Conservation (phyloP, 2,329 filamentous ascomycete species). For the Scedosporium aurantiacum region DNA sequence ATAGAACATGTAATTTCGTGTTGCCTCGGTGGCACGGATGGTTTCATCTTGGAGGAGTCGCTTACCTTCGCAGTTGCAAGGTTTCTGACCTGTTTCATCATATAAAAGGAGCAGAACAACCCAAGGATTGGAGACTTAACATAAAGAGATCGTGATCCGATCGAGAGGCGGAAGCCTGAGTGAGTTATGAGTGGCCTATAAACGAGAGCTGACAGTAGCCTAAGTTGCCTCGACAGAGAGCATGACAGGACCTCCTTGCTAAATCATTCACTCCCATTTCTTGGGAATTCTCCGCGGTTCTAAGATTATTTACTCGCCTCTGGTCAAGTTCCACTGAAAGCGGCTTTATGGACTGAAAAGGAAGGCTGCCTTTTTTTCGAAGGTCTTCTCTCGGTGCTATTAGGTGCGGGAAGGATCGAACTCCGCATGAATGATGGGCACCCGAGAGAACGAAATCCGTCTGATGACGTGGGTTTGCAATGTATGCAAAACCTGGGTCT, state of each 20-base stretch:
- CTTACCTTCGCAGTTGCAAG: neutral
- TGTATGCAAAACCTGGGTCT: conserved; percentile 1
- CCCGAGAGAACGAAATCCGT: neutral
- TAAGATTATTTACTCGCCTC: no score
- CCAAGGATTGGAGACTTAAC: no score
- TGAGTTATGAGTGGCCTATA: no score
- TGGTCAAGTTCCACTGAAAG: neutral
- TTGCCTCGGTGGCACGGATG: neutral
- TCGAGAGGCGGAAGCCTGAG: no score
- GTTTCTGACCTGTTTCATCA: no score
- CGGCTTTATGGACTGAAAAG: neutral
- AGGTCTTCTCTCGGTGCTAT: neutral
- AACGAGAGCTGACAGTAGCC: no score
- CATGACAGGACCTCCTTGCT: no score
- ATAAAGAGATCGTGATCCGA: no score
- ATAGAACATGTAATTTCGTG: neutral
- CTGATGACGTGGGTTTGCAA: neutral
- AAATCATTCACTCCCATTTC: no score
- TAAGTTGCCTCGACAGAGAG: no score
- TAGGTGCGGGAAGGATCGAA: neutral
- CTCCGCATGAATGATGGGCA: neutral
- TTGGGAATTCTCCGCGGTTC: no score
- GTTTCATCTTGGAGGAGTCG: neutral
- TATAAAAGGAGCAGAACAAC: no score
- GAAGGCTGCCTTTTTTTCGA: neutral